phyloP scores from a whole-genome alignment of 352 stramenopile genomes.

The Phytophthora parvispora region DNA sequence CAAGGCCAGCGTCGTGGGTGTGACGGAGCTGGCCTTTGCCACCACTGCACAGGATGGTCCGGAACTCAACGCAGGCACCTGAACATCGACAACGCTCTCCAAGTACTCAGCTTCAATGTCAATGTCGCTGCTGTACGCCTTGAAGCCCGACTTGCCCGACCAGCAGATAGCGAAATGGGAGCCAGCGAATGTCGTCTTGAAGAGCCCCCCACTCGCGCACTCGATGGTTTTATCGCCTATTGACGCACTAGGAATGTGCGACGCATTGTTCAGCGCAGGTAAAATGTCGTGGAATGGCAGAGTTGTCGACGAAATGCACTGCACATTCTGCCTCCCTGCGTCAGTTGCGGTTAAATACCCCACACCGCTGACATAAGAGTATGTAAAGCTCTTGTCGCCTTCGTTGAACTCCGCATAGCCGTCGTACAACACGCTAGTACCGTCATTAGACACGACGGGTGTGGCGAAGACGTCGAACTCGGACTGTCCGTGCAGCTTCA shows the following conservation, averaged over 20 bases:
- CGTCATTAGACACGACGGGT: slow-evolving; percentile 23
- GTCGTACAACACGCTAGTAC: slow-evolving; percentile 37
- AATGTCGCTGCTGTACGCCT: slow-evolving; percentile 38
- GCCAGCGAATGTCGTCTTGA: slow-evolving; percentile 38
- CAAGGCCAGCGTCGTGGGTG: neutral
- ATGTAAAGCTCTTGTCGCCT: slow-evolving; percentile 21
- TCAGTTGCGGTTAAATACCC: slow-evolving; percentile 24
- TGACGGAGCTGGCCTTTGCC: slow-evolving; percentile 3
- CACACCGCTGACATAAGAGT: slow-evolving; percentile 29
- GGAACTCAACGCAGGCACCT: neutral
- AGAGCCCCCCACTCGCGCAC: slow-evolving; percentile 30
- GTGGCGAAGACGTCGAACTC: slow-evolving; percentile 46
- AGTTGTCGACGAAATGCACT: slow-evolving; percentile 16
- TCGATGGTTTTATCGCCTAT: slow-evolving; percentile 21
- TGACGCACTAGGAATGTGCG: slow-evolving; percentile 11
- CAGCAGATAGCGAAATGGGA: slow-evolving; percentile 38
- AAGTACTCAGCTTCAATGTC: slow-evolving; percentile 41
- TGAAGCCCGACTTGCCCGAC: slow-evolving; percentile 24
- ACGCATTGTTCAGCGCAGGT: slow-evolving; percentile 19
- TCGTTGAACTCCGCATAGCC: slow-evolving; percentile 30
- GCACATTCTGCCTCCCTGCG: neutral
- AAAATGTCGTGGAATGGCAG: slow-evolving; percentile 38
- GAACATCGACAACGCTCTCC: slow-evolving; percentile 2
- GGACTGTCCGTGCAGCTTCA: slow-evolving; percentile 34
- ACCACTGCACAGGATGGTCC: slow-evolving; percentile 7